A percentile compares a stretch with the other conserved stretches of the same genome.
phyloP scores from a whole-genome alignment of 305 asterid species.

The Plantago lanceolata region DNA sequence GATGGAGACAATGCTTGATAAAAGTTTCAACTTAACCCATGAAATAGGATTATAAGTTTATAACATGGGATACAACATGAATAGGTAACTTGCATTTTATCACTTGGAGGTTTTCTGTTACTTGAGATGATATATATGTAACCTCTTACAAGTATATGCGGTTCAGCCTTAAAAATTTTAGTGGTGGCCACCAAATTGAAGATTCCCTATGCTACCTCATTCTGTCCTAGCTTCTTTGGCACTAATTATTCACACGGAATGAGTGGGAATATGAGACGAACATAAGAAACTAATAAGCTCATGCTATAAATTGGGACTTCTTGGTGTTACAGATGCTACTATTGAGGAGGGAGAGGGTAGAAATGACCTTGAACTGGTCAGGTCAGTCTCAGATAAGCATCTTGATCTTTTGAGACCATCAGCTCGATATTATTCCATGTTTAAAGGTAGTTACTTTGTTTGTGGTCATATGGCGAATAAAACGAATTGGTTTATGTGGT shows the following conservation, averaged over 20 bases:
- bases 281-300: conserved; percentile 26
- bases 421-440: conserved; percentile 68
- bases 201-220: neutral
- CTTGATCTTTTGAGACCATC: conserved; percentile 90
- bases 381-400: conserved; percentile 72
- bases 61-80: too few relatives aligned
- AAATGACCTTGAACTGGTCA: conserved; percentile 62
- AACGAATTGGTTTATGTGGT: neutral
- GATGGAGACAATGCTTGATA: too few relatives aligned
- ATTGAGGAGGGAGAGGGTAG: conserved; percentile 61
- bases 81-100: too few relatives aligned
- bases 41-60: too few relatives aligned
- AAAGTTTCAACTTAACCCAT: too few relatives aligned
- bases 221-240: conserved; percentile 2
- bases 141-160: too few relatives aligned
- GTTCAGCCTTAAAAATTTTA: too few relatives aligned
- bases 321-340: conserved; percentile 63
- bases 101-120: too few relatives aligned
- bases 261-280: conserved; percentile 12
- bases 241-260: conserved; percentile 1
- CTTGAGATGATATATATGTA: too few relatives aligned
- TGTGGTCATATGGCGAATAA: neutral
- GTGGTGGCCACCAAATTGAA: neutral
- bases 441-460: conserved; percentile 58
- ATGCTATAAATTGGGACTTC: conserved; percentile 33